These are phyloP conservation scores for Plectosphaerella plurivora DNA, from an alignment of 2,329 filamentous ascomycete genomes.

Conservation along the genomic window DNA sequence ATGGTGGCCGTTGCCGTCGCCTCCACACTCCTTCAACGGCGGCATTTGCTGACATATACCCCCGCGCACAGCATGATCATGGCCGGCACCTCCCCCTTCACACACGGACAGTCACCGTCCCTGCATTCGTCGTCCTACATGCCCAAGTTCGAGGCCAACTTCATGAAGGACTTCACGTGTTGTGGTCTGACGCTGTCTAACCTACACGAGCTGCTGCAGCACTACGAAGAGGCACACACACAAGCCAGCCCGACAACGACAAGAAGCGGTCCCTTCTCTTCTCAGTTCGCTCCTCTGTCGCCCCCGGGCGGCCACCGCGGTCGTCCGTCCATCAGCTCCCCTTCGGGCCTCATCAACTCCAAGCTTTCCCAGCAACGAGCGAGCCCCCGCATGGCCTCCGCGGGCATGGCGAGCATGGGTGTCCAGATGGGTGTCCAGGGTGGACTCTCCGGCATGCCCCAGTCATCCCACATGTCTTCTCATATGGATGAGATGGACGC, in stretches of 20 bases:
- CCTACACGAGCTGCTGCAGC: constrained; percentile 89
- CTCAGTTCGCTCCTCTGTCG: constrained; percentile 26
- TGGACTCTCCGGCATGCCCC: constrained; percentile 29
- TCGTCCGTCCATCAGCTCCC: constrained; percentile 7
- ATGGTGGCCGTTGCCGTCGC: background rate
- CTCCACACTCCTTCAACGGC: too few relatives aligned
- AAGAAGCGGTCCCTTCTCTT: constrained; percentile 30
- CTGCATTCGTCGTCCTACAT: constrained; percentile 96
- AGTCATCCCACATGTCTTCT: constrained; percentile 27
- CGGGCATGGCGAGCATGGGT: constrained; percentile 10
- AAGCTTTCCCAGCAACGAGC: background rate
- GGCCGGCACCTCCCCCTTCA: constrained; percentile 92
- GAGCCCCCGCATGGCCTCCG: constrained; percentile 2
- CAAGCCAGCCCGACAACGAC: constrained; percentile 49
- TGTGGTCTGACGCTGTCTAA: constrained; percentile 87
- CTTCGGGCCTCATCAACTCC: constrained; percentile 6
- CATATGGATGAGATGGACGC: constrained; percentile 71
- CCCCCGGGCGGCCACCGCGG: constrained; percentile 9
- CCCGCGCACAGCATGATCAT: constrained; percentile 71
- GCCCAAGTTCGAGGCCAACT: constrained; percentile 93
- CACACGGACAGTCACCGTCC: constrained; percentile 76
- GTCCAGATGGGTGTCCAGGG: constrained; percentile 25
- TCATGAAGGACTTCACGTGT: constrained; percentile 96
- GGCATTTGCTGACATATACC: background rate
- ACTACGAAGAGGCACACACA: constrained; percentile 94